Evolutionary conservation across 768 basidiomycete genomes (phyloP).

Genomic region (Rhodotorula graminis): DNA sequence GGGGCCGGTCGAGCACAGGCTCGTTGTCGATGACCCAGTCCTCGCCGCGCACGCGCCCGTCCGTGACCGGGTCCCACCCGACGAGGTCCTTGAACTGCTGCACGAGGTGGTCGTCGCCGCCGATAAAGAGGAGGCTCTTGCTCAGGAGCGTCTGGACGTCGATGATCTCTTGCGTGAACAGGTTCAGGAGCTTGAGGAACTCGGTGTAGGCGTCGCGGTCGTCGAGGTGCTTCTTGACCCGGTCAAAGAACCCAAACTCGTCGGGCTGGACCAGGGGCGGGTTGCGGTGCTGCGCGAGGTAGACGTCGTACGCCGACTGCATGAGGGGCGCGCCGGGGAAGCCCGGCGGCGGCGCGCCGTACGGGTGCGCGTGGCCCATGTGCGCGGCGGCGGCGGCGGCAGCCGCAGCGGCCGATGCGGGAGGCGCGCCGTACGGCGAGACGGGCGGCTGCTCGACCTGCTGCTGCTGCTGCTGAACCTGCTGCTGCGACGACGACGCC

Average conservation of each 20-base stretch:
- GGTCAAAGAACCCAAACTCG: conserved; percentile 89
- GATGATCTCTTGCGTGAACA: conserved; percentile 88
- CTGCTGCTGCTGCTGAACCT: neutral
- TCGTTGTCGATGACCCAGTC: conserved; percentile 60
- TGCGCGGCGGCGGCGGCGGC: too few relatives aligned
- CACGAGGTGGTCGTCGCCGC: conserved; percentile 59
- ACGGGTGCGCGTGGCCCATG: conserved; percentile 19
- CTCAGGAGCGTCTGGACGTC: conserved; percentile 76
- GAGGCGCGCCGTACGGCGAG: conserved; percentile 13
- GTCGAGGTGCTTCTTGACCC: conserved; percentile 59
- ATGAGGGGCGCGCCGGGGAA: conserved; percentile 37
- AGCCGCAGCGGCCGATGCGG: neutral
- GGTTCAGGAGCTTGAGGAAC: conserved; percentile 83
- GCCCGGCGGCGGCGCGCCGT: conserved; percentile 28
- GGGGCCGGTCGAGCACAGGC: conserved; percentile 59
- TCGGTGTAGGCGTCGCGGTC: conserved; percentile 59
- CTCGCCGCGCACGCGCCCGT: conserved; percentile 41
- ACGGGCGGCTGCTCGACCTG: neutral
- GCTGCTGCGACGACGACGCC: conserved; percentile 2
- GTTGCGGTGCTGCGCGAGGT: conserved; percentile 28
- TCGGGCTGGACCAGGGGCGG: conserved; percentile 49
- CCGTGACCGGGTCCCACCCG: conserved; percentile 58
- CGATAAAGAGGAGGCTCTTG: conserved; percentile 72
- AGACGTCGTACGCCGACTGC: conserved; percentile 38
- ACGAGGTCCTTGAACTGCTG: conserved; percentile 79